Base-by-base conservation (phyloP, 1,284 basidiomycete species). In the Puccinia coronata region DNA sequence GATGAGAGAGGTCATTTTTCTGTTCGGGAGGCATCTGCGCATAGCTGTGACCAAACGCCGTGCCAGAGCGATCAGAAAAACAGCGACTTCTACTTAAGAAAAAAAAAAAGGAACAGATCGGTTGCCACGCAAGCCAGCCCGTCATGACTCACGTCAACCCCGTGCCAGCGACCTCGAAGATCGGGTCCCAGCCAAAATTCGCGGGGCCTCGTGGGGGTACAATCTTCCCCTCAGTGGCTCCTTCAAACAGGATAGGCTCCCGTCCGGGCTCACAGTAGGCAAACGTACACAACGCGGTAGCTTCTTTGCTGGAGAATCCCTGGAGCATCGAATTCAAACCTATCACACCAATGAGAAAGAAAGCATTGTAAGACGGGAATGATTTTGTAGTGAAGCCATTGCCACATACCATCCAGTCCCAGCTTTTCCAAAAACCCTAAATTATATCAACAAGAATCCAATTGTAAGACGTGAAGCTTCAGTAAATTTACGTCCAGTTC, bases 201-300 rank as follows among this genome's bases (percentile, higher is more conserved):
- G 88, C 88, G 0, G 91, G 90, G 0, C 96, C 96, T 69, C 96
- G 88, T 0, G 96, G 90, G 34, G 91, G 91, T 0, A 99, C 97
- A 76, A 99, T 96, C 31, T 87, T 89, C 0, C 96, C 96, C 65
- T 93, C 90, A 0, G 95, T 98, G 28, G 89, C 89, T 0, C 96
- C 96, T 85, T 98, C 95, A 83, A 99, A 98, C n/a, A 98, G 86
- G 74, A 95, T 84, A 0, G 92, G 91, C 77, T 93, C 92, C 1
- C 89, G 85, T 84, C 90, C 91, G 14, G 95, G 94, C 2, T 92
- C 88, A 82, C 84, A 93, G 86, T 97, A 98, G 11, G 95, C 96
- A 84, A 98, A 98, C 0, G 96, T 98, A 87, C 96, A 98, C 11
- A 98, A 88, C 0, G 96, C 96, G 84, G 91, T 92, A 0, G 97